phyloP scores from a whole-genome alignment of 225 moss, liverwort and hornwort species.

The Polytrichum formosum region DNA sequence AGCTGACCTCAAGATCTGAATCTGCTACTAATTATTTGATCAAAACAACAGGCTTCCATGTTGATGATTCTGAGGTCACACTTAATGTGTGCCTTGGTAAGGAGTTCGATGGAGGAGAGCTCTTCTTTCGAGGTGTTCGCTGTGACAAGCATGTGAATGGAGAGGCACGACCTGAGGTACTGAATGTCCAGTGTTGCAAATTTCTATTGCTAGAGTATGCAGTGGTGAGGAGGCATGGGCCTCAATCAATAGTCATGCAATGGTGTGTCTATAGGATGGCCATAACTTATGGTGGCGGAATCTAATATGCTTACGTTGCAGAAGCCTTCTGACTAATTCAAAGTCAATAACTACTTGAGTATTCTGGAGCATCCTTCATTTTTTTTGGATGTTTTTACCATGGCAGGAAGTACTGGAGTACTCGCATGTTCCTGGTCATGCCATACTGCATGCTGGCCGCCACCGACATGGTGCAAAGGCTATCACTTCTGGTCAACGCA shows the following conservation, averaged over 20 bases:
- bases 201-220: background rate
- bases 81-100: conserved; percentile 99
- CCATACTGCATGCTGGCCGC: conserved; percentile 94
- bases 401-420: conserved; percentile 95
- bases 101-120: conserved; percentile 97
- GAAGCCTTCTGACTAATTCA: too few relatives aligned
- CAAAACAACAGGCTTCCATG: conserved; percentile 76
- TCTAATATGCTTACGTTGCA: too few relatives aligned
- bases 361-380: too few relatives aligned
- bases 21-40: too few relatives aligned
- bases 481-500: conserved; percentile 89
- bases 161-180: conserved; percentile 97
- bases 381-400: background rate
- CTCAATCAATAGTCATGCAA: too few relatives aligned
- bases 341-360: too few relatives aligned
- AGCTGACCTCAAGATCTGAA: too few relatives aligned
- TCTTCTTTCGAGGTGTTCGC: conserved; percentile 96
- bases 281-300: too few relatives aligned
- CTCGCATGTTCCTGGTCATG: conserved; percentile 91
- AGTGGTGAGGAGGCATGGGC: too few relatives aligned
- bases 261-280: too few relatives aligned
- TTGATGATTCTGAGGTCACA: conserved; percentile 99
- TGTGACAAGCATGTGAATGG: conserved; percentile 99
- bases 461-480: conserved; percentile 98
- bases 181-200: background rate